phyloP scores from a whole-genome alignment of 768 basidiomycete genomes.

The Trametes cinnabarina region DNA sequence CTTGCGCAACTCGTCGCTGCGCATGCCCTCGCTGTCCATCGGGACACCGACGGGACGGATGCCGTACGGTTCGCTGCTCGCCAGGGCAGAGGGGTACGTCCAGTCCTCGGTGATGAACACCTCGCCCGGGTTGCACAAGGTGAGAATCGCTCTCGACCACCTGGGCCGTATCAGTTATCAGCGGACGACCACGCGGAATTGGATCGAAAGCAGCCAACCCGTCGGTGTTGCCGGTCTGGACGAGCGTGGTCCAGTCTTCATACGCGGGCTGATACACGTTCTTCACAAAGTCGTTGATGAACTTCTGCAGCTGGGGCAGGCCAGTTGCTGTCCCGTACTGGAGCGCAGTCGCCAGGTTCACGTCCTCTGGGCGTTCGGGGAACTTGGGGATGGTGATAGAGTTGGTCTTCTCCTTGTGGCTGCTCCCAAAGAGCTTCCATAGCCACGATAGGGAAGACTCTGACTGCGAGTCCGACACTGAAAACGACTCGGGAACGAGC shows the following conservation, averaged over 20 bases:
- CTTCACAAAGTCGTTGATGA: slow-evolving; percentile 55
- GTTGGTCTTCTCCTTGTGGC: slow-evolving; percentile 42
- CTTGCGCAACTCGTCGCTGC: slow-evolving; percentile 55
- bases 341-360: slow-evolving; percentile 63
- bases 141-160: slow-evolving; percentile 55
- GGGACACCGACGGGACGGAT: slow-evolving; percentile 53
- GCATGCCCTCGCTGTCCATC: slow-evolving; percentile 73
- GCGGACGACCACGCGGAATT: background rate
- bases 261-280: slow-evolving; percentile 61
- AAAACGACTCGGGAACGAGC: slow-evolving; percentile 49
- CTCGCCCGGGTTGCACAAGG: slow-evolving; percentile 68
- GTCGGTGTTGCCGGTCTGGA: slow-evolving; percentile 71
- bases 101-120: slow-evolving; percentile 62
- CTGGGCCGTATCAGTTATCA: slow-evolving; percentile 24
- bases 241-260: slow-evolving; percentile 52
- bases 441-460: slow-evolving; percentile 50
- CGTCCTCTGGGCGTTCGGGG: slow-evolving; percentile 39
- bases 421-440: slow-evolving; percentile 49
- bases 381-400: slow-evolving; percentile 63
- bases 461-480: slow-evolving; percentile 32
- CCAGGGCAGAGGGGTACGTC: slow-evolving; percentile 66
- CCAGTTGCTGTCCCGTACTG: slow-evolving; percentile 66
- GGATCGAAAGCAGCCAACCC: slow-evolving; percentile 33
- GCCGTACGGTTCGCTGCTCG: slow-evolving; percentile 36
- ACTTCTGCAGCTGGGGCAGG: slow-evolving; percentile 51